Evolutionary conservation across 495 filamentous ascomycete genomes (phyloP), one percentile per base, ranked within the genome.

Genomic region (Xylaria venustula): DNA sequence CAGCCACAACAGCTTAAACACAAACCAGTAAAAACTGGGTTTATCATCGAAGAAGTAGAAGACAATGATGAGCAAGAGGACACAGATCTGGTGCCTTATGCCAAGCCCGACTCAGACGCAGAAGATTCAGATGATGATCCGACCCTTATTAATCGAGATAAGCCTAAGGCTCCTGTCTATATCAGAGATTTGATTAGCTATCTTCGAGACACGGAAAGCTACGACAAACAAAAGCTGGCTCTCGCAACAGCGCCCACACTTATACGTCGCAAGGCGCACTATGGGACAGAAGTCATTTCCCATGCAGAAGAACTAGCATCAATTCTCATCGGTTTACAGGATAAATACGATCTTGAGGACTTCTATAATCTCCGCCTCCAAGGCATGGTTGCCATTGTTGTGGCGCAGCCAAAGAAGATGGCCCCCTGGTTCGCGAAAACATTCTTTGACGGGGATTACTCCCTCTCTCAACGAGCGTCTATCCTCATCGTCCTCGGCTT

Each of bases 111-210:
- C 70, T 93, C 90, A n/a, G 95, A 99, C 66, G 80, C 83, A 2
- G 89, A 92, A 58, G 95, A 98, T 72, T 90, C 88, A 0, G 92
- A 96, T 55, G 93, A 97, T 25, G 95, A 99, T 68, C 87, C 95
- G 14, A 96, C 91, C 0, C 74, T 95, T 34, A 79, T 98, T 41
- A 85, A 87, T 52, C 84, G 93, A 37, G 84, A 90, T 70, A 96
- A 92, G 63, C 88, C 90, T 40, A 88, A 84, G 44, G 85, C 93
- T 11, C 95, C 93, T 25, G 92, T 97, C 3, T 98, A 98, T 61
- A 90, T 97, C 64, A 87, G 92, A 48, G 91, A 97, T 64, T 79
- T 99, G 40, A 85, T 97, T 45, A 69, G 75, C 26, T 90, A 86
- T 69, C 82, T 99, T 1, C 81, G 88, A 52, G 90, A 96, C 61